Conservation (phyloP, 1,284 basidiomycete species). For the Pseudomicrostroma phylloplanum region DNA sequence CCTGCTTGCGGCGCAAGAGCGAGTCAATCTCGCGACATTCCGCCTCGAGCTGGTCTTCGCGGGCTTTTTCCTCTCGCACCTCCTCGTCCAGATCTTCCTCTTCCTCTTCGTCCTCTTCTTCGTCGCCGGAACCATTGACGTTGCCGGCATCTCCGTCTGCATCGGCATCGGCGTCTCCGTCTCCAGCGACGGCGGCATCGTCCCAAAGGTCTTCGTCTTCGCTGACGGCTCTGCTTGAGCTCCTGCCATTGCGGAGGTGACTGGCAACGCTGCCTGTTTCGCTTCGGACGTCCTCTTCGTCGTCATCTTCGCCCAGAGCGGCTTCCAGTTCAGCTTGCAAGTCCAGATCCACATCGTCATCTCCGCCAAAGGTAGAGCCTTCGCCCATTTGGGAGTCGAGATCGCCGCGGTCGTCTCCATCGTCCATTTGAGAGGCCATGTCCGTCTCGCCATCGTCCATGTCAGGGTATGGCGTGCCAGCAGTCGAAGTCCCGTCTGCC, state of each 20-base stretch:
- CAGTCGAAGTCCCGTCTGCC: conserved; percentile 46
- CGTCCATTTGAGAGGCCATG: conserved; percentile 21
- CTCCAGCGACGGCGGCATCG: conserved; percentile 28
- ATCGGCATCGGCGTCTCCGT: conserved; percentile 5
- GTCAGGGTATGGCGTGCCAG: neutral
- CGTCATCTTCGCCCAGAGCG: conserved; percentile 51
- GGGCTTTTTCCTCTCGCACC: conserved; percentile 41
- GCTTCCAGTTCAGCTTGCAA: conserved; percentile 55
- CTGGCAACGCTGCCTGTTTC: conserved; percentile 33
- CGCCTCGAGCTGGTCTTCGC: conserved; percentile 47
- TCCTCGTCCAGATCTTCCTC: conserved; percentile 57
- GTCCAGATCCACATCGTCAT: conserved; percentile 59
- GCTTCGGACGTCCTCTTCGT: conserved; percentile 60
- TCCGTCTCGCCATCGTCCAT: neutral
- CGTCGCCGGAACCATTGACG: conserved; percentile 58
- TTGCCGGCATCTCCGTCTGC: conserved; percentile 13
- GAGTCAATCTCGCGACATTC: conserved; percentile 48
- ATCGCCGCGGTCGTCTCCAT: conserved; percentile 55
- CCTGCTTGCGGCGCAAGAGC: conserved; percentile 42
- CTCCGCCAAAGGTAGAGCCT: conserved; percentile 47
- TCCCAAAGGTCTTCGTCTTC: conserved; percentile 40
- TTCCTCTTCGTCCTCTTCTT: conserved; percentile 72
- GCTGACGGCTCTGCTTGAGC: conserved; percentile 21
- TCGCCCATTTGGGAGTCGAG: conserved; percentile 53
- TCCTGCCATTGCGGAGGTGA: conserved; percentile 3